Percentiles rank a stretch among this genome's conserved stretches.
Conservation (phyloP, 2,329 filamentous ascomycete genomes). For the Aureobasidium sp. region DNA sequence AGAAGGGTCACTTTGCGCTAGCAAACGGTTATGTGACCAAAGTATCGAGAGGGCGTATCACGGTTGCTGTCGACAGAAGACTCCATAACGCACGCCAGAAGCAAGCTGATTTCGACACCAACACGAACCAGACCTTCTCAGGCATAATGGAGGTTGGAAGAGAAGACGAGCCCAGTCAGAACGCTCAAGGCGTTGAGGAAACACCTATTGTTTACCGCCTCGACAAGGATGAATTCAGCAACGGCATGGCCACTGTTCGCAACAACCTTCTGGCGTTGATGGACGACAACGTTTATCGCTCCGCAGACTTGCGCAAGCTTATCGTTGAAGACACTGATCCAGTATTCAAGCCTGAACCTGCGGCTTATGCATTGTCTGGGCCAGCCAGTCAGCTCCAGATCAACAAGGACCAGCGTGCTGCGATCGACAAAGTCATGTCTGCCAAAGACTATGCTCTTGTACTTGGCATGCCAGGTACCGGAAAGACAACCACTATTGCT, state of each 20-base stretch:
- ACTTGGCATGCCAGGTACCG: slow-evolving; percentile 94
- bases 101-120: slow-evolving; percentile 64
- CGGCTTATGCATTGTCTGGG: slow-evolving; percentile 53
- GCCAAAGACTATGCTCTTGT: slow-evolving; percentile 95
- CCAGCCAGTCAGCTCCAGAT: slow-evolving; percentile 51
- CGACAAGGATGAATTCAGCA: slow-evolving; percentile 97
- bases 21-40: slow-evolving; percentile 84
- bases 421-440: slow-evolving; percentile 91
- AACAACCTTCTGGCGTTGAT: slow-evolving; percentile 93
- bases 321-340: slow-evolving; percentile 71
- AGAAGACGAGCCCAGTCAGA: slow-evolving; percentile 30
- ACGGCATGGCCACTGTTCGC: slow-evolving; percentile 88
- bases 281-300: slow-evolving; percentile 64
- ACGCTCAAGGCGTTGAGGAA: slow-evolving; percentile 25
- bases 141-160: slow-evolving; percentile 80
- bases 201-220: slow-evolving; percentile 65
- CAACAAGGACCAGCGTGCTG: slow-evolving; percentile 77
- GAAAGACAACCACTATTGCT: slow-evolving; percentile 96
- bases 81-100: slow-evolving; percentile 78
- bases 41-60: slow-evolving; percentile 65
- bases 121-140: slow-evolving; percentile 72
- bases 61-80: slow-evolving; percentile 80
- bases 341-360: slow-evolving; percentile 58
- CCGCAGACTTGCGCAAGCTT: slow-evolving; percentile 63
- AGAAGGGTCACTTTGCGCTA: slow-evolving; percentile 87